These are phyloP conservation scores for Phytophthora boehmeriae DNA, from an alignment of 352 stramenopile species.

Conservation along the genomic window DNA sequence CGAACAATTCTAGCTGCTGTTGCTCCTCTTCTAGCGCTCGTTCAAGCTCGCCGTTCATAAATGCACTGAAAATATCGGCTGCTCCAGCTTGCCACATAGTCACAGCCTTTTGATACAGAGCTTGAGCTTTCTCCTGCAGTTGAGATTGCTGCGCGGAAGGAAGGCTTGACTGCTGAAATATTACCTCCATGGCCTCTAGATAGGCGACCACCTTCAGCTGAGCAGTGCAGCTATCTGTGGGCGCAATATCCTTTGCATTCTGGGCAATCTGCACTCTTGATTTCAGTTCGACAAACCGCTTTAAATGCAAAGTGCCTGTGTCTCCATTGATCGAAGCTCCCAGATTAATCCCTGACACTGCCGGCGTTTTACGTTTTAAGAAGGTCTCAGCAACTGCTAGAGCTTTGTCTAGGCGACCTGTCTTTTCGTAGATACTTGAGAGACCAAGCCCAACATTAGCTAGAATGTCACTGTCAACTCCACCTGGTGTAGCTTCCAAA, in stretches of 20 bases:
- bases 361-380: conserved; percentile 52
- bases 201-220: conserved; percentile 58
- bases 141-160: conserved; percentile 30
- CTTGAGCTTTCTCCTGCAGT: conserved; percentile 50
- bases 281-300: conserved; percentile 74
- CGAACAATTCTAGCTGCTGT: conserved; percentile 63
- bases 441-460: conserved; percentile 57
- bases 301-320: conserved; percentile 44
- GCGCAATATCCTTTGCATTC: conserved; percentile 68
- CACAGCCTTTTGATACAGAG: conserved; percentile 65
- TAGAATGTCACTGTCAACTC: conserved; percentile 51
- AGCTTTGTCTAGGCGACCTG: conserved; percentile 52
- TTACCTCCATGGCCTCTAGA: conserved; percentile 57
- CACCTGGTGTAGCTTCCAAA: conserved; percentile 37
- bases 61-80: conserved; percentile 34
- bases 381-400: conserved; percentile 53
- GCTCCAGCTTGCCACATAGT: conserved; percentile 51
- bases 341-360: neutral
- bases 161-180: conserved; percentile 19
- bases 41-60: conserved; percentile 24
- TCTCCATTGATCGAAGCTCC: neutral
- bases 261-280: conserved; percentile 63
- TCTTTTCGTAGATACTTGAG: conserved; percentile 56
- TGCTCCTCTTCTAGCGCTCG: conserved; percentile 58
- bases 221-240: conserved; percentile 38